These are phyloP conservation scores for Metarhizium rileyi DNA, from an alignment of 2,329 filamentous ascomycete genomes.

Conservation along the genomic window DNA sequence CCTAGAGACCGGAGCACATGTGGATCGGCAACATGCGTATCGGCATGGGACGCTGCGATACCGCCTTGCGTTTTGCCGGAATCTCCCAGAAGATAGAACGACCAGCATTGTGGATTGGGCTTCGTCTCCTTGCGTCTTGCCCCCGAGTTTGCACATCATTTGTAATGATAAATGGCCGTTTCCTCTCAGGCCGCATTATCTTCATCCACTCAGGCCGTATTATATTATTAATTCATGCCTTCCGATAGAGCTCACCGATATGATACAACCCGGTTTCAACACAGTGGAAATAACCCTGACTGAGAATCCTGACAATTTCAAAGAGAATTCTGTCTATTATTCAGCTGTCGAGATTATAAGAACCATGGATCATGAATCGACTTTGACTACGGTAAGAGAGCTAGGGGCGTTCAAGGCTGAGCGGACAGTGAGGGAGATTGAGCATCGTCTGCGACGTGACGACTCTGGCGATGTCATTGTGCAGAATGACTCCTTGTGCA, in stretches of 20 bases:
- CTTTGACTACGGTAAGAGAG: slow-evolving; percentile 30
- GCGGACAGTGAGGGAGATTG: slow-evolving; percentile 48
- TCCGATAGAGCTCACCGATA: slow-evolving; percentile 62
- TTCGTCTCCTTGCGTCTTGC: slow-evolving; percentile 58
- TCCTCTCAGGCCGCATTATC: slow-evolving; percentile 57
- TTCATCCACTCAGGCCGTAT: slow-evolving; percentile 61
- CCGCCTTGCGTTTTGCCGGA: slow-evolving; percentile 56
- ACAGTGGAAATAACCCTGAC: slow-evolving; percentile 42
- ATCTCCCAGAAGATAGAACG: slow-evolving; percentile 27
- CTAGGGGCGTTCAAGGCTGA: slow-evolving; percentile 30
- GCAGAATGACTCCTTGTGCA: slow-evolving; percentile 40
- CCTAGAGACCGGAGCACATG: background rate
- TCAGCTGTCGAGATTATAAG: slow-evolving; percentile 63
- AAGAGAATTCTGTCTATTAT: slow-evolving; percentile 31
- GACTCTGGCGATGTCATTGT: slow-evolving; percentile 51
- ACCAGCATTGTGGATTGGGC: slow-evolving; percentile 43
- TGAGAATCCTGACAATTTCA: slow-evolving; percentile 16
- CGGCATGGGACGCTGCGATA: slow-evolving; percentile 39
- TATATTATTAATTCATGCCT: slow-evolving; percentile 70
- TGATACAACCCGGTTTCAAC: slow-evolving; percentile 51
- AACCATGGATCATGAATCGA: slow-evolving; percentile 36
- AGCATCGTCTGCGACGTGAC: slow-evolving; percentile 28
- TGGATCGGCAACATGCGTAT: slow-evolving; percentile 1
- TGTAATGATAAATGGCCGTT: slow-evolving; percentile 53
- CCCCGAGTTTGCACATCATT: slow-evolving; percentile 55